Evolutionary conservation across 2,329 filamentous ascomycete species (phyloP), one percentile per base, ranked within the genome.

Genomic region (Hymenoscyphus albidus): DNA sequence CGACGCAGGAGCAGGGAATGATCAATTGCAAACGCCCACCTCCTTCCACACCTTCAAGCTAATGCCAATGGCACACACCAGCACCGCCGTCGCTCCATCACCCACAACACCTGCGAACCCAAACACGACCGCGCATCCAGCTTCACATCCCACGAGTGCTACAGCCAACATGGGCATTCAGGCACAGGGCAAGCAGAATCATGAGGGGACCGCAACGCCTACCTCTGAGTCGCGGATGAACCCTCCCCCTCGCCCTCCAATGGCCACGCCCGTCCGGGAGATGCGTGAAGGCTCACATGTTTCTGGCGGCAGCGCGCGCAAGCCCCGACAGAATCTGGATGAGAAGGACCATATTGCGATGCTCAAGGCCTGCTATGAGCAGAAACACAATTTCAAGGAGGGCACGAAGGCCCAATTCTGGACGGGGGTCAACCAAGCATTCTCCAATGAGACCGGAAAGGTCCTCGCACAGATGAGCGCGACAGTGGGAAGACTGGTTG

Each of bases 361-460:
- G 71, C 48, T 75, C 35, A 74, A 73, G 64, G 67, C 72, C 59
- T 75, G 73, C 54, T 68, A 69, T 39, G 71, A 73, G 51, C 71
- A 74, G 60, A 68, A 70, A 42, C 68, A 69, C 13, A 71, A 71
- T 55, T 75, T 68, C 64, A 75, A 75, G 62, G 72, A 74, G 61
- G 73, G 73, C 18, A 74, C 73, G 1, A 75, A 75, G 59, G 71
- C 73, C 22, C 71, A 74, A 57, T 75, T 75, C 61, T 75, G 73
- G 73, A 68, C 67, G 12, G 72, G 71, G 10, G 73, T 75, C 5
- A 73, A 72, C 56, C 64, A 67, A 22, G 70, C 71, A 3, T 75
- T 75, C 60, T 72, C 73, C 61, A 57, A 66, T 40, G 71, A 72
- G 27, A 74, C 73, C 3, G 73, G 72, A 6, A 75, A 75, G 59